Evolutionary conservation across 495 filamentous ascomycete species (phyloP).

Genomic region (Penicillium canescens): DNA sequence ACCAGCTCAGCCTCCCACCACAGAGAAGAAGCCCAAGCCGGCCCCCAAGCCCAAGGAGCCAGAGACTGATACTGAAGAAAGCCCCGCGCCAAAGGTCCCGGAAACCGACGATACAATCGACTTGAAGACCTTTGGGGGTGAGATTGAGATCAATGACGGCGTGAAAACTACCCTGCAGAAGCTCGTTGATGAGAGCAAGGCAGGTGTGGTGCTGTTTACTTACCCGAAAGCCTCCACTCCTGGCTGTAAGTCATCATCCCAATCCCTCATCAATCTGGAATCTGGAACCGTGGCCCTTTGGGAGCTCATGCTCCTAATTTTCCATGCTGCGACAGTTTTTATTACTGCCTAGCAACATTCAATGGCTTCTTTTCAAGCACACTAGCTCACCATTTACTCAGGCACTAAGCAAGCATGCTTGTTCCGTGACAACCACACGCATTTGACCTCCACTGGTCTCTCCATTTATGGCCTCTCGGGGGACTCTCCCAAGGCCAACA

Average conservation of each 20-base stretch:
- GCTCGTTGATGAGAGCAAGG: conserved; percentile 78
- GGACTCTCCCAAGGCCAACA: conserved; percentile 87
- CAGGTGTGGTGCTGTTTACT: conserved; percentile 88
- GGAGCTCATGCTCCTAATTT: too few species aligned
- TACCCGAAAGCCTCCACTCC: conserved; percentile 95
- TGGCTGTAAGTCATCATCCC: conserved; percentile 70
- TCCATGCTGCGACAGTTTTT: too few species aligned
- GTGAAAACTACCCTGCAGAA: conserved; percentile 70
- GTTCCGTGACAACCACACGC: conserved; percentile 80
- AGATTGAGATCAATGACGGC: conserved; percentile 83
- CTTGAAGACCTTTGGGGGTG: conserved; percentile 75
- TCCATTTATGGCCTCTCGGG: conserved; percentile 85
- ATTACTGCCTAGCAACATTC: too few species aligned
- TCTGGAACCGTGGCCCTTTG: too few species aligned
- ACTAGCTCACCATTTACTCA: conserved; percentile 30
- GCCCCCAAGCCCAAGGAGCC: conserved; percentile 46
- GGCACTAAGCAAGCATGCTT: conserved; percentile 91
- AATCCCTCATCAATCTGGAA: neutral
- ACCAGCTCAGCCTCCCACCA: conserved; percentile 51
- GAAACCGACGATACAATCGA: conserved; percentile 56
- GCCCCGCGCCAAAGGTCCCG: conserved; percentile 25
- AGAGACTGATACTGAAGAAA: conserved; percentile 36
- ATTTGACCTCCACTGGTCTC: conserved; percentile 77
- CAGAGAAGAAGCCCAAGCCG: conserved; percentile 55
- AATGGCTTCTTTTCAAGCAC: neutral